These are phyloP conservation scores for Lathyrus sativus DNA, from an alignment of 306 rosid genomes.

Conservation along the genomic window DNA sequence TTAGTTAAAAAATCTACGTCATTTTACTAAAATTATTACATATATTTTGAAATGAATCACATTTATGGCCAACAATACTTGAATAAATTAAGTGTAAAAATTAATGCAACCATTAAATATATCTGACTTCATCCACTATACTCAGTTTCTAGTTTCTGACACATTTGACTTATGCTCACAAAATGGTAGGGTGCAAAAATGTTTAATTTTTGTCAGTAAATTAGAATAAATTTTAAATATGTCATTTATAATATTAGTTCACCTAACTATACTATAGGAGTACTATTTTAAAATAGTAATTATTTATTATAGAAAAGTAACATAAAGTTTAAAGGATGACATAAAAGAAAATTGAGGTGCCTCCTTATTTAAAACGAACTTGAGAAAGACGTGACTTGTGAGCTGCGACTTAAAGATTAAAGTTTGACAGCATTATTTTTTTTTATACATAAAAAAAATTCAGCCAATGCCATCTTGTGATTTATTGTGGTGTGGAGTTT, in stretches of 20 bases:
- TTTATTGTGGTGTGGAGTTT: background rate
- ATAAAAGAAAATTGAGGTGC: no score
- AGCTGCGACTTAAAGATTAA: background rate
- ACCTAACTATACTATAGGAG: background rate
- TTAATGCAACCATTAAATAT: slow-evolving; percentile 36
- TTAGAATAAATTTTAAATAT: no score
- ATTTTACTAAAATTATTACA: background rate
- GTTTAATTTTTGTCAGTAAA: slow-evolving; percentile 14
- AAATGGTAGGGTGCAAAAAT: slow-evolving; percentile 3
- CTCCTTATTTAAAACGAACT: background rate
- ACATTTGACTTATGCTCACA: slow-evolving; percentile 36
- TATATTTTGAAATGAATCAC: slow-evolving; percentile 26
- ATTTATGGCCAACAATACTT: slow-evolving; percentile 29
- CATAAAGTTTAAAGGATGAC: no score
- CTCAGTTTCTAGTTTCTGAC: slow-evolving; percentile 32
- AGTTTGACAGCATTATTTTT: slow-evolving; percentile 15
- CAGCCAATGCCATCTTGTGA: background rate
- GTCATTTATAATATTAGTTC: background rate
- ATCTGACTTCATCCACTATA: slow-evolving; percentile 30
- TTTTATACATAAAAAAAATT: background rate
- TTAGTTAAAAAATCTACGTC: slow-evolving; percentile 24
- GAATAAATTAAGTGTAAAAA: slow-evolving; percentile 20
- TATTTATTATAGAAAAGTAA: no score
- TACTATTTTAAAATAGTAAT: background rate
- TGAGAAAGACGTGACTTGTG: slow-evolving; percentile 9